A percentile compares a stretch with the other conserved stretches of the same genome.
Conservation (phyloP, 2,329 filamentous ascomycete genomes). For the Colletotrichum noveboracense region DNA sequence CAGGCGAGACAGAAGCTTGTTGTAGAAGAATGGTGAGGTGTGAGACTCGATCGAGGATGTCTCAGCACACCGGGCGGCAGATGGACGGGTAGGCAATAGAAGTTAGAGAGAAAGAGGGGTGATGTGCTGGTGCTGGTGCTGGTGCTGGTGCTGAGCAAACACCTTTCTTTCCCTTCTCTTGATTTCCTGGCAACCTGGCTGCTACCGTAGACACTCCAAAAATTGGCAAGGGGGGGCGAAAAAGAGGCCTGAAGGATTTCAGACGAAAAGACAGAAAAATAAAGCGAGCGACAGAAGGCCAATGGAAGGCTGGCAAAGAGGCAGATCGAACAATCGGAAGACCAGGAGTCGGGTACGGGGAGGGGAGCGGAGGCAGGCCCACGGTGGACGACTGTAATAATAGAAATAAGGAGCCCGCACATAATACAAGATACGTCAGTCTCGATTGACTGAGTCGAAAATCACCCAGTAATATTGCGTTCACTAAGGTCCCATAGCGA, state of each 20-base stretch:
- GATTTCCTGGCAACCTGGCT: neutral
- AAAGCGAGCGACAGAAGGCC: neutral
- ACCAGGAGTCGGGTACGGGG: neutral
- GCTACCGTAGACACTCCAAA: too few relatives aligned
- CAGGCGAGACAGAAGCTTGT: conserved; percentile 1
- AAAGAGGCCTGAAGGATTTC: neutral
- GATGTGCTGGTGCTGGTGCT: neutral
- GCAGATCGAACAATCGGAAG: conserved; percentile 6
- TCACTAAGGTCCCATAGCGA: neutral
- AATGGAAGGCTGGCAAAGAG: neutral
- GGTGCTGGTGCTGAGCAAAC: neutral
- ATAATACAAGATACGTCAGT: conserved; percentile 10
- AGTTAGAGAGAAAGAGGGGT: neutral
- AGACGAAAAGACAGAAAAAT: neutral
- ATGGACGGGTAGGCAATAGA: neutral
- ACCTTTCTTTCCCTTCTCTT: neutral
- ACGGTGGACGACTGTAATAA: conserved; percentile 8
- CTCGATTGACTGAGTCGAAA: neutral
- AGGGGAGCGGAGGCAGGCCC: neutral
- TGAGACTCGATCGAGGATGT: conserved; percentile 13
- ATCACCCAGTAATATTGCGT: neutral
- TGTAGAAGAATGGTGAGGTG: neutral
- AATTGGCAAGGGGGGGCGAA: neutral
- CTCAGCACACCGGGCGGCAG: neutral
- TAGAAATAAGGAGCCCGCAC: conserved; percentile 6